Percentiles rank a stretch among this genome's conserved stretches.
Conservation (phyloP, 2,329 filamentous ascomycete species). For the Diplodia corticola region DNA sequence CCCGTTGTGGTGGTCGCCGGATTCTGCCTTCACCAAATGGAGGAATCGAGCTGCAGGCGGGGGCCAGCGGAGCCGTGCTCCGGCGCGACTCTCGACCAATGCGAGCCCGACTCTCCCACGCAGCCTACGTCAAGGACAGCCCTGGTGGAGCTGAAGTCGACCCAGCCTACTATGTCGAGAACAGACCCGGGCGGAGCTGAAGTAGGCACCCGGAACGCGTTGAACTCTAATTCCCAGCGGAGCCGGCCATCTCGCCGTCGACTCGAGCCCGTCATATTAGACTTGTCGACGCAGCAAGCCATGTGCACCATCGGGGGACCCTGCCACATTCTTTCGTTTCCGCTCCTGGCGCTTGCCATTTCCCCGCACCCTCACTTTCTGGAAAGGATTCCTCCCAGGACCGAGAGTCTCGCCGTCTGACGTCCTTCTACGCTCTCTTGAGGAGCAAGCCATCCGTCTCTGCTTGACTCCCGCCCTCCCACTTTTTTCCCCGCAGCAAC, state of each 20-base stretch:
- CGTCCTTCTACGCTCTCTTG: not conserved
- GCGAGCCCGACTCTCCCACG: not conserved
- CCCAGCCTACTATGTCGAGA: not conserved
- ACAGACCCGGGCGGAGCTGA: not conserved
- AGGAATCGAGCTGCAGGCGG: not conserved
- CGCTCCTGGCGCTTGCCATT: not conserved
- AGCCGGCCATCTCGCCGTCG: not conserved
- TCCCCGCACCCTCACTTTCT: not conserved
- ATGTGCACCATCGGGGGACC: not conserved
- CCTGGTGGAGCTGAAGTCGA: not conserved
- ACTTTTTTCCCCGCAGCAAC: not conserved
- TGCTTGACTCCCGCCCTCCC: not conserved
- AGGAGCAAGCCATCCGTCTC: not conserved
- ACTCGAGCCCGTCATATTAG: not conserved
- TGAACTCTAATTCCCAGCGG: not conserved
- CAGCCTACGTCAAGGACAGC: not conserved
- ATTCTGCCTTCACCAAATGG: not conserved
- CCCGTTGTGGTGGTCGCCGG: not conserved
- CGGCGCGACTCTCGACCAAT: not conserved
- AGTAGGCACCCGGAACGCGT: not conserved
- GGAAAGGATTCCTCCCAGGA: not conserved
- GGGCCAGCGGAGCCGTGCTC: not conserved
- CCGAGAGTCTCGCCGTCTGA: not conserved
- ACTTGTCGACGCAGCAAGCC: not conserved
- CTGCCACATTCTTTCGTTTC: not conserved